Conservation (phyloP, 257 asterid species). For the Fraxinus cuspidata region DNA sequence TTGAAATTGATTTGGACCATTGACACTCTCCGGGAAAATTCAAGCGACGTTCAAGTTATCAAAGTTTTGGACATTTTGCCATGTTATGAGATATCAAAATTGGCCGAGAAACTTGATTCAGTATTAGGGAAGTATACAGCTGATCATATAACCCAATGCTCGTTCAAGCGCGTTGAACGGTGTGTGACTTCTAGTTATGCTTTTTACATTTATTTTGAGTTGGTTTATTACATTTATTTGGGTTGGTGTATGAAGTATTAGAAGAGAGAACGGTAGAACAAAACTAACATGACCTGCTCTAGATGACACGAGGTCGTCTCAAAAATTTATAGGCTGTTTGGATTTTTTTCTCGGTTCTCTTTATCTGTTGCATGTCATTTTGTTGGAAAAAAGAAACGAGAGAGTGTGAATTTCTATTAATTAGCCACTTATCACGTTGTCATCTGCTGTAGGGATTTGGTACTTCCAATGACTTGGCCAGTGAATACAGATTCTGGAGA, state of each 20-base stretch:
- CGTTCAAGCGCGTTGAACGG: conserved; percentile 29
- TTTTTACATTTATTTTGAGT: not conserved
- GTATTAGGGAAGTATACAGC: conserved; percentile 30
- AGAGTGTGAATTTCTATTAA: no score
- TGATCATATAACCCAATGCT: conserved; percentile 32
- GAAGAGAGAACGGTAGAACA: no score
- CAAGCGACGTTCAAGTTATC: conserved; percentile 35
- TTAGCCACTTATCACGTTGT: no score
- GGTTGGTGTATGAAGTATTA: not conserved
- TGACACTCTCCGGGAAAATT: conserved; percentile 38
- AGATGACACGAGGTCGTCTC: no score
- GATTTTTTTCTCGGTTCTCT: no score
- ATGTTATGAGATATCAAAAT: conserved; percentile 25
- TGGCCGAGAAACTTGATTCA: conserved; percentile 23
- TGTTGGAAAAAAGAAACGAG: no score
- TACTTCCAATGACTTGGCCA: conserved; percentile 40
- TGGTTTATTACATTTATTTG: no score
- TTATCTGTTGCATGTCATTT: no score
- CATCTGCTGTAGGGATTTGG: conserved; percentile 24
- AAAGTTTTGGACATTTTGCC: conserved; percentile 50
- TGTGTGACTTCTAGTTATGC: conserved; percentile 4
- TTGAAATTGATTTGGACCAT: conserved; percentile 49
- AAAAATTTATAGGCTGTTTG: no score
- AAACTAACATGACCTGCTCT: no score
- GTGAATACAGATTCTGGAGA: not conserved